A percentile compares a stretch with the other conserved stretches of the same genome.
phyloP scores from a whole-genome alignment of 345 rosid species.

The Euphorbia lathyris region DNA sequence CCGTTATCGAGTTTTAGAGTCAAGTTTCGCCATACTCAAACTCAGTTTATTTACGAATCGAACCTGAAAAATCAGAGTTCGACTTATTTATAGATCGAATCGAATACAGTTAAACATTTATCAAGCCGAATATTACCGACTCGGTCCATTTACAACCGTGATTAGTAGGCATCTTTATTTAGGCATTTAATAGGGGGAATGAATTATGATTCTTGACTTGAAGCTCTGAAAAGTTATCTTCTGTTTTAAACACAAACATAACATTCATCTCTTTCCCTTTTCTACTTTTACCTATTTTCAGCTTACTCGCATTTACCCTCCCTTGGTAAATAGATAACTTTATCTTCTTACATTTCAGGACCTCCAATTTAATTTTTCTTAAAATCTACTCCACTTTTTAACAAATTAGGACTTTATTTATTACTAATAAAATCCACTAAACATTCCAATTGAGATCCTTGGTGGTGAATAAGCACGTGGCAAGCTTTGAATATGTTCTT shows the following conservation, averaged over 20 bases:
- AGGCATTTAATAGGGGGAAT: neutral
- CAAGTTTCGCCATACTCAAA: too few species aligned
- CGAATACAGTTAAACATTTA: too few species aligned
- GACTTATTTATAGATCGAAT: too few species aligned
- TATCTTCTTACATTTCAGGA: neutral
- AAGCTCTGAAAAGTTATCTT: neutral
- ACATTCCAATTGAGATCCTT: conserved; percentile 17
- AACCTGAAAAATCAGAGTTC: too few species aligned
- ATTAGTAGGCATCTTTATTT: too few species aligned
- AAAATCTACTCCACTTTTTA: neutral
- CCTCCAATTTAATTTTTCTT: neutral
- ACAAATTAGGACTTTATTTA: too few species aligned
- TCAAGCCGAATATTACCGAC: too few species aligned
- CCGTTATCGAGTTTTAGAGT: too few species aligned
- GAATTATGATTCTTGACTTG: conserved; percentile 5
- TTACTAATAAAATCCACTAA: neutral
- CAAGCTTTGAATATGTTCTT: neutral
- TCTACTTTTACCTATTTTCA: neutral
- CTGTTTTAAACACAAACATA: conserved; percentile 7
- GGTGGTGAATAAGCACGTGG: neutral
- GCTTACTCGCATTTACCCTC: neutral
- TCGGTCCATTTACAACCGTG: too few species aligned
- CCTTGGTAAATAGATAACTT: neutral
- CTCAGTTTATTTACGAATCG: too few species aligned
- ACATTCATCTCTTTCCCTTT: neutral